These are phyloP conservation scores for Wallacemonas sp. DNA, from an alignment of 208 protist genomes.

Conservation along the genomic window DNA sequence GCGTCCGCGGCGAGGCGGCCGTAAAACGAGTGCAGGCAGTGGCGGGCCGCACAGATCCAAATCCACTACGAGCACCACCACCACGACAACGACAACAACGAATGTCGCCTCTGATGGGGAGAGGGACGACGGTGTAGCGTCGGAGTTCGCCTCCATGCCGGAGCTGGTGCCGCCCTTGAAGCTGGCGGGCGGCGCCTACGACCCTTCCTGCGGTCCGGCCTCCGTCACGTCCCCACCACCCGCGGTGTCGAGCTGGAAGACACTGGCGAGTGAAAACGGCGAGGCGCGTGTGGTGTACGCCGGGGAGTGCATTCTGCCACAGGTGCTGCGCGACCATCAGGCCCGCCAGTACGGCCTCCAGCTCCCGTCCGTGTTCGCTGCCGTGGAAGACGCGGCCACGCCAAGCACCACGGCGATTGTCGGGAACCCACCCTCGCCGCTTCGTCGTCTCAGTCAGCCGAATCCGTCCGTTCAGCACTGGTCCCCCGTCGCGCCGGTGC, in stretches of 20 bases:
- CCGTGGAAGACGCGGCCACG: too few relatives aligned
- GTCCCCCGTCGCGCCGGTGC: conserved; percentile 4
- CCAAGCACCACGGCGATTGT: too few relatives aligned
- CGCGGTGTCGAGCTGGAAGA: neutral
- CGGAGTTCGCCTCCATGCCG: neutral
- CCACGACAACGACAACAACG: neutral
- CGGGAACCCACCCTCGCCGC: neutral
- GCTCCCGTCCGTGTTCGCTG: too few relatives aligned
- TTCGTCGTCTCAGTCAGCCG: neutral
- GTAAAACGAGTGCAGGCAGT: too few relatives aligned
- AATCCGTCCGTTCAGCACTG: neutral
- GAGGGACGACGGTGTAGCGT: neutral
- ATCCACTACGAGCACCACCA: too few relatives aligned
- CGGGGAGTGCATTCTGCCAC: conserved; percentile 4
- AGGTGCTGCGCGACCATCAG: conserved; percentile 9
- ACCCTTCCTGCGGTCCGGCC: too few relatives aligned
- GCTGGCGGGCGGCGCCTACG: neutral
- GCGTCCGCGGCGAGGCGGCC: too few relatives aligned
- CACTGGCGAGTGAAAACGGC: neutral
- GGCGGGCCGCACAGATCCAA: too few relatives aligned
- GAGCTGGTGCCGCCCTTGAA: neutral
- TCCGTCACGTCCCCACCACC: too few relatives aligned
- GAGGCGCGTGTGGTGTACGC: neutral
- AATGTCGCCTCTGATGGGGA: neutral
- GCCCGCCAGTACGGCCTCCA: neutral